These are phyloP conservation scores for Funneliformis mosseae DNA, from an alignment of 192 early-diverging fungal species.

Conservation along the genomic window DNA sequence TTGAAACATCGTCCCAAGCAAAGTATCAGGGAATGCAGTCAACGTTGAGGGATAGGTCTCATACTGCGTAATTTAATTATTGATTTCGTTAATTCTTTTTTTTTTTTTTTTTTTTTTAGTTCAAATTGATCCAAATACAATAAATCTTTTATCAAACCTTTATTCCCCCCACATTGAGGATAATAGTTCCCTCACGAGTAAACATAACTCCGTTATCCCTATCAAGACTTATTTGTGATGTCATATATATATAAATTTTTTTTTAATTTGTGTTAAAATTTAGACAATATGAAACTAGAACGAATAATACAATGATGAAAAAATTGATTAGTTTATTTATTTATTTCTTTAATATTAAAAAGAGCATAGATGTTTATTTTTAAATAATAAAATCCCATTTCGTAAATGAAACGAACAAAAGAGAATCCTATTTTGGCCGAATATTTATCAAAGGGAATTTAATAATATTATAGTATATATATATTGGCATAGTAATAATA, in stretches of 20 bases:
- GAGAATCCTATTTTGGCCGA: neutral
- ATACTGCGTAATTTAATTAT: neutral
- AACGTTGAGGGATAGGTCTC: slow-evolving; percentile 18
- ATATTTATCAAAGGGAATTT: neutral
- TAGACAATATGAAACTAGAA: neutral
- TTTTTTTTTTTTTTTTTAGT: neutral
- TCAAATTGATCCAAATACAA: neutral
- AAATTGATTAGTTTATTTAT: neutral
- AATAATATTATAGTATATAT: neutral
- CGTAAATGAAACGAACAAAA: neutral
- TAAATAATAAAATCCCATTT: neutral
- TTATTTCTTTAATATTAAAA: no score
- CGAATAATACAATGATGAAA: neutral
- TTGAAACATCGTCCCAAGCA: slow-evolving; percentile 25
- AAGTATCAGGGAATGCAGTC: slow-evolving; percentile 20
- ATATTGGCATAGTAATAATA: neutral
- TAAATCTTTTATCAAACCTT: neutral
- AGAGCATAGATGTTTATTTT: no score
- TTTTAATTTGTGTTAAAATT: neutral
- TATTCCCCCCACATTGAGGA: slow-evolving; percentile 19
- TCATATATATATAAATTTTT: neutral
- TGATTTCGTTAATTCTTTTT: neutral
- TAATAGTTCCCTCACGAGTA: slow-evolving; percentile 7
- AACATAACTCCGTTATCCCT: neutral
- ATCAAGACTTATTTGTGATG: neutral